Percentiles rank a stretch among this genome's conserved stretches.
Conservation (phyloP, 495 filamentous ascomycete species). For the Lepidopterella palustris region DNA sequence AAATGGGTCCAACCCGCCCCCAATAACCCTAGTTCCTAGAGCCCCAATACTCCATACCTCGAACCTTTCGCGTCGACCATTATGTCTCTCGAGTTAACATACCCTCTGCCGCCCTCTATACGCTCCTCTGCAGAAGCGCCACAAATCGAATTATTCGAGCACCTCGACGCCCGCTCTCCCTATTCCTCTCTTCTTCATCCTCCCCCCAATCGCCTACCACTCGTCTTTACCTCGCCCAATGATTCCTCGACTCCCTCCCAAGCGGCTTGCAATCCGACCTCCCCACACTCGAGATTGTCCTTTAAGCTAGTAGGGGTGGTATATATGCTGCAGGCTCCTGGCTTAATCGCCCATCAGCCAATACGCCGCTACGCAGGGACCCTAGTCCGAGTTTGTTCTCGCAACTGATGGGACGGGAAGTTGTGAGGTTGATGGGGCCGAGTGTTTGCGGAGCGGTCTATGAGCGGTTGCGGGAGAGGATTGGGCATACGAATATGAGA, state of each 20-base stretch:
- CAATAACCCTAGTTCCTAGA: slow-evolving; percentile 2
- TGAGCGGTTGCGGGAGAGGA: slow-evolving; percentile 42
- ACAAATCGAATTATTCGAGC: slow-evolving; percentile 40
- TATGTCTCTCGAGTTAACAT: slow-evolving; percentile 55
- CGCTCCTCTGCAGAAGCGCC: not conserved
- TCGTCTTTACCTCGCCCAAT: slow-evolving; percentile 78
- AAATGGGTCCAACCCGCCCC: slow-evolving; percentile 47
- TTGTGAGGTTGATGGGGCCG: slow-evolving; percentile 63
- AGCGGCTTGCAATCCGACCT: slow-evolving; percentile 54
- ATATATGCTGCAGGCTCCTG: slow-evolving; percentile 81
- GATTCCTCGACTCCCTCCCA: slow-evolving; percentile 61
- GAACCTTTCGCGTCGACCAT: slow-evolving; percentile 43
- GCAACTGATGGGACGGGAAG: slow-evolving; percentile 70
- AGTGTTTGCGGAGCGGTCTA: slow-evolving; percentile 56
- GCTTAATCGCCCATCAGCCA: slow-evolving; percentile 78
- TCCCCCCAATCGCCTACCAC: slow-evolving; percentile 3
- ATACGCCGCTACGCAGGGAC: slow-evolving; percentile 84
- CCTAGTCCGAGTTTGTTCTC: slow-evolving; percentile 92
- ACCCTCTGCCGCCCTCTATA: not conserved
- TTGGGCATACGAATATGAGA: slow-evolving; percentile 52
- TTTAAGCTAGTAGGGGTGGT: slow-evolving; percentile 57
- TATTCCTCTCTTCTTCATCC: slow-evolving; percentile 43
- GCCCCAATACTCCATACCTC: slow-evolving; percentile 48
- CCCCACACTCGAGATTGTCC: slow-evolving; percentile 59
- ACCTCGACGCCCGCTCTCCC: slow-evolving; percentile 51